phyloP scores from a whole-genome alignment of 2,329 filamentous ascomycete genomes.

The Periconia digitata region DNA sequence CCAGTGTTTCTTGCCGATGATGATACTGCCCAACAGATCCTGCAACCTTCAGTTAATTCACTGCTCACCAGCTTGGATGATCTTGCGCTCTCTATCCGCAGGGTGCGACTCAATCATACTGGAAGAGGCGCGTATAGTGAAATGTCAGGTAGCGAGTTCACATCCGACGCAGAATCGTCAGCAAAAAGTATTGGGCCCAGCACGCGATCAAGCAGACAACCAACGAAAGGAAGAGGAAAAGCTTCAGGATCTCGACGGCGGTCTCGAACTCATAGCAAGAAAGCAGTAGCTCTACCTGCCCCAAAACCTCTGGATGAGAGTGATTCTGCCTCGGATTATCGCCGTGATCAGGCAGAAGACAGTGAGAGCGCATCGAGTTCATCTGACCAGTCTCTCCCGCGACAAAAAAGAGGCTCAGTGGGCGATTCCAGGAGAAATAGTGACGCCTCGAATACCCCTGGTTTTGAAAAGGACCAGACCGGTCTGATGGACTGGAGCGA shows the following conservation, averaged over 20 bases:
- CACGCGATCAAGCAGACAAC: conserved; percentile 12
- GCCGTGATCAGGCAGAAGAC: conserved; percentile 23
- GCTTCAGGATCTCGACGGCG: conserved; percentile 12
- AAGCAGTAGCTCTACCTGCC: background rate
- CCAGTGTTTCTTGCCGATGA: conserved; percentile 71
- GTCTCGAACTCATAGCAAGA: background rate
- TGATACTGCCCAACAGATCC: conserved; percentile 62
- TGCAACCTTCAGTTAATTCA: conserved; percentile 70
- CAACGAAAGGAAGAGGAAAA: conserved; percentile 11
- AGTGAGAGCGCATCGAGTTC: conserved; percentile 2
- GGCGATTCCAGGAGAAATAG: conserved; percentile 11
- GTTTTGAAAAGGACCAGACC: conserved; percentile 13
- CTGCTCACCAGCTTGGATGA: conserved; percentile 70
- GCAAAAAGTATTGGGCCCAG: conserved; percentile 17
- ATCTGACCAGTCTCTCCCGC: background rate
- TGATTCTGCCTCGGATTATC: conserved; percentile 45
- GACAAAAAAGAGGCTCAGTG: conserved; percentile 18
- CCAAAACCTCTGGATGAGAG: conserved; percentile 41
- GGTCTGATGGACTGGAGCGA: conserved; percentile 73
- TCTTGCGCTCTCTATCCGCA: conserved; percentile 70
- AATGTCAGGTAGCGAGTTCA: conserved; percentile 32
- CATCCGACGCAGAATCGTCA: conserved; percentile 27
- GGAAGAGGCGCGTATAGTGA: conserved; percentile 24
- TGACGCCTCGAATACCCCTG: conserved; percentile 7
- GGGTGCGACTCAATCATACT: conserved; percentile 59